phyloP scores from a whole-genome alignment of 768 basidiomycete species.

The Leccinum disarticulatum region DNA sequence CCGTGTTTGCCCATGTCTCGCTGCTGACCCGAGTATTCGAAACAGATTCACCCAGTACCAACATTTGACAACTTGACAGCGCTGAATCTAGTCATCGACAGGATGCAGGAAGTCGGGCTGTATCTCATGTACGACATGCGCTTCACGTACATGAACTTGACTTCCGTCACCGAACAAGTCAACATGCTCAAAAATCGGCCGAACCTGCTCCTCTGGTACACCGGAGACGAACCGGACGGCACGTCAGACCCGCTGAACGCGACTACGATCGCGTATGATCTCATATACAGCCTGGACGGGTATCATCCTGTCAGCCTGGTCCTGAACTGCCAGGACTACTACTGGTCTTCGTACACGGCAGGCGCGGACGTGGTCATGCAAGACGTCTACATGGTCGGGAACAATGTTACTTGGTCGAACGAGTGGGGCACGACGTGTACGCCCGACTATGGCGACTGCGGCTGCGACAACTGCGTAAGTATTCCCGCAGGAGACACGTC shows the following conservation, averaged over 20 bases:
- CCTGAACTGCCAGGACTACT: constrained; percentile 65
- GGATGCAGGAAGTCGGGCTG: constrained; percentile 66
- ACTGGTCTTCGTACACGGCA: constrained; percentile 55
- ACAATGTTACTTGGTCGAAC: constrained; percentile 63
- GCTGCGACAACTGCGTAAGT: constrained; percentile 61
- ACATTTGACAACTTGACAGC: constrained; percentile 59
- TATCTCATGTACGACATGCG: constrained; percentile 89
- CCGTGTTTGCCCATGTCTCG: neutral
- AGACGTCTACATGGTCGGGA: constrained; percentile 50
- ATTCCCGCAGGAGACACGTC: constrained; percentile 41
- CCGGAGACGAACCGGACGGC: constrained; percentile 74
- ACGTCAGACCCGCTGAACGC: constrained; percentile 66
- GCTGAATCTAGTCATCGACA: constrained; percentile 58
- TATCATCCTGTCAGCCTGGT: constrained; percentile 70
- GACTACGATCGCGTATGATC: constrained; percentile 45
- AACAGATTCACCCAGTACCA: constrained; percentile 69
- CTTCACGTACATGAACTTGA: constrained; percentile 62
- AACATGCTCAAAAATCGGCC: constrained; percentile 62
- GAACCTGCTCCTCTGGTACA: constrained; percentile 74
- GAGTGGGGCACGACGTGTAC: constrained; percentile 66
- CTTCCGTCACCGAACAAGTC: constrained; percentile 66
- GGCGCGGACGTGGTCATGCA: constrained; percentile 74
- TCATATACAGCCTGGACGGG: constrained; percentile 60
- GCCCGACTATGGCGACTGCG: constrained; percentile 67
- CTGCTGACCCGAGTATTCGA: constrained; percentile 1